phyloP scores from a whole-genome alignment of 768 basidiomycete genomes.

The Boletus sensibilis region DNA sequence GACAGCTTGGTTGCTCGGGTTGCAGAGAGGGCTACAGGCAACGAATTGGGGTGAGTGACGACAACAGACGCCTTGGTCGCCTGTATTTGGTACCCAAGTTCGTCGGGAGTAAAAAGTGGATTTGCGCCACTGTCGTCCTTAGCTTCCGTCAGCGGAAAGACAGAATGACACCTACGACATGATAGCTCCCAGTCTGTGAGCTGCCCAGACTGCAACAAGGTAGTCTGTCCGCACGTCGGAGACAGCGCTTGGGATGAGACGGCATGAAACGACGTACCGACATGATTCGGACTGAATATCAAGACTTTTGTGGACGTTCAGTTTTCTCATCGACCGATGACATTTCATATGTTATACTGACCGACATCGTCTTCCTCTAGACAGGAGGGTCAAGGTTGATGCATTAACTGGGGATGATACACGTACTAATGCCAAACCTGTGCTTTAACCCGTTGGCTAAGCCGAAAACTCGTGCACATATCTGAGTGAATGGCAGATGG shows the following conservation, averaged over 20 bases:
- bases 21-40: constrained; percentile 46
- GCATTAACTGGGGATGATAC: not conserved
- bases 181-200: constrained; percentile 54
- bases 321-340: not conserved
- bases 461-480: constrained; percentile 37
- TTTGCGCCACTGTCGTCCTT: constrained; percentile 53
- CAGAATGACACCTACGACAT: constrained; percentile 46
- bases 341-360: constrained; percentile 17
- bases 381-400: not conserved
- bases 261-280: constrained; percentile 41
- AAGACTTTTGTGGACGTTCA: constrained; percentile 44
- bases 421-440: constrained; percentile 36
- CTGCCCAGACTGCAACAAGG: constrained; percentile 54
- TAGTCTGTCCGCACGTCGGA: constrained; percentile 41
- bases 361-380: constrained; percentile 41
- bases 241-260: not conserved
- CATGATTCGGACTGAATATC: constrained; percentile 64
- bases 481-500: constrained; percentile 18
- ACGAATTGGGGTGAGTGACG: constrained; percentile 45
- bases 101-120: constrained; percentile 55
- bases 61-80: constrained; percentile 48
- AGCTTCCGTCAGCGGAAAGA: not conserved
- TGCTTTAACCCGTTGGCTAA: constrained; percentile 38
- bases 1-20: constrained; percentile 41
- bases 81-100: constrained; percentile 56